Evolutionary conservation across 179 eudicot species (phyloP), one percentile per base, ranked within the genome.

Genomic region (Camellia oleifera): DNA sequence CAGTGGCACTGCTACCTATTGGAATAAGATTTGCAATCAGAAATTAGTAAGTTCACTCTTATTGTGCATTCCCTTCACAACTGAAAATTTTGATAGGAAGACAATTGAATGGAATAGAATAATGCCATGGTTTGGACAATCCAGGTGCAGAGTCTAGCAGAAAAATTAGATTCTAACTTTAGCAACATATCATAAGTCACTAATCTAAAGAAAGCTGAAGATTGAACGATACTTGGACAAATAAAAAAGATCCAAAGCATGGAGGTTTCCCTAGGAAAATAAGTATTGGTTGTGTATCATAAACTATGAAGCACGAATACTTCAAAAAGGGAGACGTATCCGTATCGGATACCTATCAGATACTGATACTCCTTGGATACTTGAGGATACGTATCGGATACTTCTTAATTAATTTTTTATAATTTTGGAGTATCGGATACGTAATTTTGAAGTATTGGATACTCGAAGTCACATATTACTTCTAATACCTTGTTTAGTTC

Each of bases 1-100:
- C 97, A 26, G 97, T 95, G 7, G 84, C 89, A 85, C 94, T 86
- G 79, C 87, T 87, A 7, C 92, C 91, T 69, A 84, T 90, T 91
- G 89, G 58, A 81, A 81, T 63, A 58, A 46, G 64, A 77, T 64
- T 69, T 69, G 73, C 69, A 70, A 81, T 69, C 52, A 18, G 14
- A 69, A 68, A 60, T 48, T 46, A 68, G 26, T 4, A 56, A 54
- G 9, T 78, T 18, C 18, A 57, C 5, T n/a, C 0, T 0, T 79
- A 9, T 78, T 78, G 13, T 32, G 53, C 45, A 48, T 5, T 56
- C 52, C 44, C 14, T 42, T 57, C 26, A 23, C 40, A 32, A 40
- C 48, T 54, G 54, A 26, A 32, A 68, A 20, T 44, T 40, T 68
- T 10, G 40, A 66, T 10, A 2, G 40, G 42, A 69, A 78, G 26